phyloP scores from a whole-genome alignment of 2,329 filamentous ascomycete genomes.

The Fusarium kyushuense region DNA sequence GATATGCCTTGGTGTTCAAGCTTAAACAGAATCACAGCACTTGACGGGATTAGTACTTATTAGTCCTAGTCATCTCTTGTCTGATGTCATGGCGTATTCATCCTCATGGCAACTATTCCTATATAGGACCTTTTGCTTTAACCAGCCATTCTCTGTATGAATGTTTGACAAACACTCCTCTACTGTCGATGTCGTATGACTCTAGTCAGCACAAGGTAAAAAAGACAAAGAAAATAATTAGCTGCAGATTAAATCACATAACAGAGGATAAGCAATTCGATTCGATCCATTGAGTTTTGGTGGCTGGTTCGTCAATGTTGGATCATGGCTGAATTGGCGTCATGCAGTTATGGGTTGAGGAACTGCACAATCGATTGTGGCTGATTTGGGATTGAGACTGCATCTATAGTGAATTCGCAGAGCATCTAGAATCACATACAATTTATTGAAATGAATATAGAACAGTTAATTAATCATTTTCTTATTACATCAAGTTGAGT shows the following conservation, averaged over 20 bases:
- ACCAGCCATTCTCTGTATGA: not conserved
- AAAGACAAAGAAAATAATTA: not conserved
- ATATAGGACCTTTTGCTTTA: not conserved
- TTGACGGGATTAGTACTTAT: not conserved
- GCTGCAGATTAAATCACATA: slow-evolving; percentile 9
- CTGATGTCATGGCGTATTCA: slow-evolving; percentile 41
- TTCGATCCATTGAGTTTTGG: not conserved
- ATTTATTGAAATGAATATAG: not conserved
- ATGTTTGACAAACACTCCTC: slow-evolving; percentile 12
- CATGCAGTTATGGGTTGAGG: slow-evolving; percentile 19
- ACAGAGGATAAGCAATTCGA: not conserved
- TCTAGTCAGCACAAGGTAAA: not conserved
- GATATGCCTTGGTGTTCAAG: slow-evolving; percentile 8
- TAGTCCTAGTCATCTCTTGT: not conserved
- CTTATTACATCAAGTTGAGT: too few relatives aligned
- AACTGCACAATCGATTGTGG: slow-evolving; percentile 14
- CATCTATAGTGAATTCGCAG: not conserved
- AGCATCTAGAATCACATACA: not conserved
- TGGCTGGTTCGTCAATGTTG: slow-evolving; percentile 29
- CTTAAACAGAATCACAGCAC: not conserved
- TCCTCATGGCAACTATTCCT: slow-evolving; percentile 29
- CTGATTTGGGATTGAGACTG: not conserved
- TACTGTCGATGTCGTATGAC: slow-evolving; percentile 20
- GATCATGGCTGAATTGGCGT: slow-evolving; percentile 32
- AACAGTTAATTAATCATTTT: not conserved